phyloP scores from a whole-genome alignment of 805 yeast genomes.

The Metschnikowia dekortorum region DNA sequence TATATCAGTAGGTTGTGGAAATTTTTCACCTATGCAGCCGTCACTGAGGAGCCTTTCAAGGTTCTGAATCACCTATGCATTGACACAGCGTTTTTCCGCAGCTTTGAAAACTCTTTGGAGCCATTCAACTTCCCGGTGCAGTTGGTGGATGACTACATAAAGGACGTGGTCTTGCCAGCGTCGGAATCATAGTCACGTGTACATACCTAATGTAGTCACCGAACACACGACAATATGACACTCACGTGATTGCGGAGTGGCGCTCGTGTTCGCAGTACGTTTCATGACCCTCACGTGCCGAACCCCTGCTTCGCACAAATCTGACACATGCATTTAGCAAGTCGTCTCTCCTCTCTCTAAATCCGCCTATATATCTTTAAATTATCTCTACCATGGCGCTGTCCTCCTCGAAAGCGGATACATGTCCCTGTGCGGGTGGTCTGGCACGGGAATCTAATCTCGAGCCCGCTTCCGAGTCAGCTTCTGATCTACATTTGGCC shows the following conservation, averaged over 20 bases:
- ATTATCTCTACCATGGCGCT: neutral
- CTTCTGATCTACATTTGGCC: neutral
- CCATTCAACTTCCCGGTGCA: slow-evolving; percentile 8
- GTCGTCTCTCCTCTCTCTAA: neutral
- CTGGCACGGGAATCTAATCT: neutral
- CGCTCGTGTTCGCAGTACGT: neutral
- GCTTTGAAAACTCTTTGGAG: slow-evolving; percentile 8
- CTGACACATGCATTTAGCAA: slow-evolving; percentile 3
- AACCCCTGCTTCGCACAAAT: slow-evolving; percentile 3
- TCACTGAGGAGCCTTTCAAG: slow-evolving; percentile 5
- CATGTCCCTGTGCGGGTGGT: neutral
- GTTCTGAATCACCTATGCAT: slow-evolving; percentile 7
- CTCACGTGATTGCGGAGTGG: neutral
- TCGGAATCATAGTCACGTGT: neutral
- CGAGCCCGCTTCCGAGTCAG: neutral
- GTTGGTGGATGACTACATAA: slow-evolving; percentile 11
- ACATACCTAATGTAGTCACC: neutral
- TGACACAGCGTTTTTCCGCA: slow-evolving; percentile 12
- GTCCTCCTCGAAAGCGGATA: neutral
- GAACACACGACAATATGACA: neutral
- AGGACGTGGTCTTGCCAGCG: slow-evolving; percentile 10
- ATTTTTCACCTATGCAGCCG: slow-evolving; percentile 7
- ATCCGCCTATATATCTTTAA: neutral
- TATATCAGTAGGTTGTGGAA: slow-evolving; percentile 13
- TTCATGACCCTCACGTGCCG: slow-evolving; percentile 4